Conservation (phyloP, 2,329 filamentous ascomycete species). For the Colletotrichum falcatum region DNA sequence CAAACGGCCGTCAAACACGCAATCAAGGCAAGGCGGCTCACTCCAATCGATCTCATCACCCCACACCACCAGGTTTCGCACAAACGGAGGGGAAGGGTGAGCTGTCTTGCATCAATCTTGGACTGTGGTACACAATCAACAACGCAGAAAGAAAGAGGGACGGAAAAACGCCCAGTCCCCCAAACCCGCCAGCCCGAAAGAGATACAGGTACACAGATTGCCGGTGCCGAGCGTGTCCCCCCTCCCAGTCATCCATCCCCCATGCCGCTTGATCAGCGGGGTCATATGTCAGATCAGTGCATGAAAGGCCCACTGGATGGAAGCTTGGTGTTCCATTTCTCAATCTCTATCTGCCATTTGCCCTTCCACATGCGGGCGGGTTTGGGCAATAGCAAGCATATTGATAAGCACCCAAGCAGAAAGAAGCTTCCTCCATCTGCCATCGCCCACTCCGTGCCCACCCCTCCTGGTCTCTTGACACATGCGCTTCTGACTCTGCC, state of each 20-base stretch:
- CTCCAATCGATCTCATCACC: constrained; percentile 10
- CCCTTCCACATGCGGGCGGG: not conserved
- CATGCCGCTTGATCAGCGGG: constrained; percentile 22
- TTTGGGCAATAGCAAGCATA: not conserved
- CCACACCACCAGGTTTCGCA: constrained; percentile 14
- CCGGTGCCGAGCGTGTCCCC: not conserved
- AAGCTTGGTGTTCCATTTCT: constrained; percentile 29
- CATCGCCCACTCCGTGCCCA: not conserved
- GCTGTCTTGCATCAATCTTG: not conserved
- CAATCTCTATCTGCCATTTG: not conserved
- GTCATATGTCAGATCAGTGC: constrained; percentile 38
- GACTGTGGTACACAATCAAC: not conserved
- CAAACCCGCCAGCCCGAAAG: not conserved
- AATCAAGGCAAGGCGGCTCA: constrained; percentile 7
- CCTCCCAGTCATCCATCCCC: not conserved
- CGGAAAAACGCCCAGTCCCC: not conserved
- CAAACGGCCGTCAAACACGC: not conserved
- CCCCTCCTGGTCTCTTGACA: not conserved
- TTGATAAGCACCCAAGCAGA: not conserved
- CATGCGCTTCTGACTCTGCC: constrained; percentile 5
- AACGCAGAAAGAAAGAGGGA: not conserved
- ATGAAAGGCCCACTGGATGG: constrained; percentile 28
- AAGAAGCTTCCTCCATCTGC: not conserved
- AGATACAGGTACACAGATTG: not conserved
- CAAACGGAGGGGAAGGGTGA: not conserved